Base-by-base conservation (phyloP, 208 protist species). In the Acanthamoeba sp. region DNA sequence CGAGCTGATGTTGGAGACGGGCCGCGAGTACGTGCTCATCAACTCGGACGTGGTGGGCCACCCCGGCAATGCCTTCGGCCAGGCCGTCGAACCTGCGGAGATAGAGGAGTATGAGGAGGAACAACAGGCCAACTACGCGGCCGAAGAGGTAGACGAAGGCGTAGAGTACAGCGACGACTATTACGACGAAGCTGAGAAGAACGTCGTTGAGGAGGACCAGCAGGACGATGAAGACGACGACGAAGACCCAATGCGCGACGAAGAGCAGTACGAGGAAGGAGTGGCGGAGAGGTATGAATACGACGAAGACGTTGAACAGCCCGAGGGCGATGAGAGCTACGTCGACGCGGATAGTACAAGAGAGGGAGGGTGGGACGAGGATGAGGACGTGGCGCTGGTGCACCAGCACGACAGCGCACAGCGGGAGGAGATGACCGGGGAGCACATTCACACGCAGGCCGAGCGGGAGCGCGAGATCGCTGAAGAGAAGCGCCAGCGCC, bases 1-100 rank as follows among this genome's bases (percentile, higher is more conserved):
- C 12, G 66, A 76, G 66, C 66, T 76, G 22, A 76, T 76, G 66
- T 29, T 76, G 0, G 66, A 76, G 66, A 76, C 66, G n/a, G 66
- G 66, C 66, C 22, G 24, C n/a, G 66, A 76, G 66, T 76, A 76
- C 29, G 66, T 76, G 9, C 7, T 76, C 10, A n/a, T 76, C 66
- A 29, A 29, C n/a, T 34, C 32, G 16, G 66, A 29, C n/a, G 55
- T 62, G 22, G 29, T 6, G n/a, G 66, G 66, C 12, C 32, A 24
- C 36, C n/a, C n/a, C 22, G 66, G 66, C 36, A 40, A 76, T 20
- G 66, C 66, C 22, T 76, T 76, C 7, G 66, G 29, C 66, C 66
- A 76, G 36, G 66, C 66, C 45, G 45, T 20, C 45, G 45, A 52
- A 2, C 14, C 10, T 9, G 45, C 18, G 45, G 12, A 9, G 45